Evolutionary conservation across 371 early-diverging fungal genomes (phyloP), one percentile per base, ranked within the genome.

Genomic region (Mortierella sp.): DNA sequence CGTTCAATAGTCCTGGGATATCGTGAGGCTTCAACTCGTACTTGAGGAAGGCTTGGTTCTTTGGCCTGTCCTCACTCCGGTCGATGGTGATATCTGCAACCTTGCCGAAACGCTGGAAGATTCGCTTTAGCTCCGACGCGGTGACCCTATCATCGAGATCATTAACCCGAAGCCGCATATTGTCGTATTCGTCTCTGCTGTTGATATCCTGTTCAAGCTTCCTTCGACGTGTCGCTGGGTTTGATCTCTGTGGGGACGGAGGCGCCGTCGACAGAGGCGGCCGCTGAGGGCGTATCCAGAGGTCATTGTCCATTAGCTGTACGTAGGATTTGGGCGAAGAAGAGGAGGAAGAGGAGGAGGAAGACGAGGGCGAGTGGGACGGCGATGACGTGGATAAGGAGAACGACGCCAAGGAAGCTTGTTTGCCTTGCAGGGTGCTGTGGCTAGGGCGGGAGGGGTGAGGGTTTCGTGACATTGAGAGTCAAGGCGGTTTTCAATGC

Each of bases 61-160:
- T 27, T 6, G 28, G 30, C 6, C 27, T 17, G 30, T 37, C n/a
- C 11, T 52, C 53, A 6, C 14, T 21, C 6, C 41, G 48, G 6
- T 73, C 75, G 12, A 68, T 30, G 0, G 49, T 60, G 21, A 75
- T 43, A 19, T 68, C 69, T 2, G 12, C 48, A 6, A 68, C 11
- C 24, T 57, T 47, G 1, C 75, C 69, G 51, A 50, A 75, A 9
- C 17, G 39, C 6, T 47, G 50, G 1, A 75, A 23, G 15, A 37
- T 14, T n/a, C 54, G 32, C 19, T 47, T 55, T 0, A 75, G 31
- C 0, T 59, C 52, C 2, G 34, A 15, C 19, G 64, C 75, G 0
- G 50, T 59, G 11, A 59, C 19, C 1, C 12, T 14, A 24, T 26
- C 44, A 31, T 44, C 41, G 14, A 68, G 56, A 5, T 60, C 31